Base-by-base conservation (phyloP, 2,329 filamentous ascomycete species). In the Hyphodiscus sp. region DNA sequence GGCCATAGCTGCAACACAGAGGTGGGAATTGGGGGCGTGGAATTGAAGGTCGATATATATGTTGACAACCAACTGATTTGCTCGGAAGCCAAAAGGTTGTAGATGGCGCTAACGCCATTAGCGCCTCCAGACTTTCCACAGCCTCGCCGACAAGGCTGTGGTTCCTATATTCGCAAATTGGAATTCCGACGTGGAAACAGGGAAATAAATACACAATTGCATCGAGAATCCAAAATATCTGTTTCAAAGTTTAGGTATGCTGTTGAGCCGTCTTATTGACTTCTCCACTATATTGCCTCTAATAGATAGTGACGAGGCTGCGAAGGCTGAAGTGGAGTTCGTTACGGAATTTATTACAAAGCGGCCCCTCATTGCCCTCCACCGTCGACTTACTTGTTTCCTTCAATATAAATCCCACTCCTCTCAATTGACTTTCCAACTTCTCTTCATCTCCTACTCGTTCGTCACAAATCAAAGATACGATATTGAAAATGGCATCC, bases 401-500 rank as follows among this genome's bases (percentile, higher is more conserved):
- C 23, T 26, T 26, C 23, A 3, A 4, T 8, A 26, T 8, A 26
- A 4, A 3, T 26, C 4, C 23, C 23, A 18, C 20, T 45, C 46
- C n/a, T 20, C 42, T 23, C 16, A 45, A 20, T 15, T 45, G 16
- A 3, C 16, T 45, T 19, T 16, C 5, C 10, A 13, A 3, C 16
- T 19, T 45, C 42, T 8, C 33, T 13, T 10, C 16, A 13, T 15
- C 33, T 15, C 16, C 16, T 6, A 6, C 16, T 15, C 11, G 7
- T 33, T 33, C 7, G 11, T 38, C 33, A 38, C 11, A n/a, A 38
- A 8, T 18, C 20, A 45, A 29, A 50, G 41, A 45, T 19, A 3
- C 10, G 8, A 16, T 26, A 49, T 16, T 3, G 43, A 64, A 33
- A 53, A 69, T 69, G 67, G 64, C 67, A 18, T 68, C 67, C 19